A percentile compares a stretch with the other conserved stretches of the same genome.
These are phyloP conservation scores for Xanthoconium purpureum DNA, from an alignment of 768 basidiomycete species.

Conservation along the genomic window DNA sequence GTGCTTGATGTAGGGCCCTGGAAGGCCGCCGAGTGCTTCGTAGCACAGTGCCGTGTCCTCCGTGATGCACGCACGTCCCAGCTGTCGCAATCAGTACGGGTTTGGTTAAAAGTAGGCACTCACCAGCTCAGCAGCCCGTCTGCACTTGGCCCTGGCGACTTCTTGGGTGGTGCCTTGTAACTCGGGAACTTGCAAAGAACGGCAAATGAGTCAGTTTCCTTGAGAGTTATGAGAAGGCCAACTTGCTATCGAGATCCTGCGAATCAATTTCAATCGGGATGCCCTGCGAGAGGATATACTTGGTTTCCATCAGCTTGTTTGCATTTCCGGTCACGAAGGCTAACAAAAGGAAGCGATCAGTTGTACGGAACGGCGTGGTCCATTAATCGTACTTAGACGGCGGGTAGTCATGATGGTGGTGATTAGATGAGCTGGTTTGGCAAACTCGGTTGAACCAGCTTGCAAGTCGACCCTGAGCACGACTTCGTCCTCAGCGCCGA, in stretches of 20 bases:
- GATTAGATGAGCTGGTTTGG: background rate
- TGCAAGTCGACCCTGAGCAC: background rate
- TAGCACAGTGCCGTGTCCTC: slow-evolving; percentile 97
- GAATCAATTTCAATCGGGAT: slow-evolving; percentile 73
- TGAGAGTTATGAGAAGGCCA: background rate
- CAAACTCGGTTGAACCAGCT: background rate
- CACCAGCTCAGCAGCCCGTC: slow-evolving; percentile 78
- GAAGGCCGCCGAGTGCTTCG: slow-evolving; percentile 83
- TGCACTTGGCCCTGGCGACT: slow-evolving; percentile 85
- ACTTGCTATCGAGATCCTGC: slow-evolving; percentile 75
- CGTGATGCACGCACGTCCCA: slow-evolving; percentile 62
- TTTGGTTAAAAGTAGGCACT: slow-evolving; percentile 15
- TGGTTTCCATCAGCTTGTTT: slow-evolving; percentile 89
- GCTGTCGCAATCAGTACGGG: slow-evolving; percentile 21
- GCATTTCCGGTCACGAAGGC: slow-evolving; percentile 95
- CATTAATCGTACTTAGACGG: slow-evolving; percentile 23
- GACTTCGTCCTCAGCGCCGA: slow-evolving; percentile 5
- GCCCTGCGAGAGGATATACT: slow-evolving; percentile 70
- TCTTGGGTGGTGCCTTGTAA: slow-evolving; percentile 91
- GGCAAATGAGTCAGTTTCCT: background rate
- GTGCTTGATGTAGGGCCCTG: slow-evolving; percentile 96
- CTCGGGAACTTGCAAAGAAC: slow-evolving; percentile 68
- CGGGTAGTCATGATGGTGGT: slow-evolving; percentile 18
- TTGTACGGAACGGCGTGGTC: background rate
- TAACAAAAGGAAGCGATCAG: slow-evolving; percentile 32